Base-by-base conservation (phyloP, 2,329 filamentous ascomycete species). In the Penicillium digitatum region DNA sequence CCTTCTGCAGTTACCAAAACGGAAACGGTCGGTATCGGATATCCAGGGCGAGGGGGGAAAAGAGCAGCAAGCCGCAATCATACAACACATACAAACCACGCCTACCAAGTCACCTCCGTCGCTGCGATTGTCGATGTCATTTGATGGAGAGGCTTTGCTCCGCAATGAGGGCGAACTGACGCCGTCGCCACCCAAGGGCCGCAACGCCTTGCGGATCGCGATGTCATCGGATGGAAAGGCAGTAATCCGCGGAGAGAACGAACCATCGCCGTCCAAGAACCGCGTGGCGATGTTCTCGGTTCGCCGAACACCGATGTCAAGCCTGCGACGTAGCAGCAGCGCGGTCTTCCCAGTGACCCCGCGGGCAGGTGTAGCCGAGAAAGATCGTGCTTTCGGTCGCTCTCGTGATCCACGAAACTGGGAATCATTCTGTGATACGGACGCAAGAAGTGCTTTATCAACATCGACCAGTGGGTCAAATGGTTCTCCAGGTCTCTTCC, bases 191-290 rank as follows among this genome's bases (percentile, higher is more conserved):
- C 70, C 73, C 22, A 73, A 76, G 55, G 62, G 72, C 48, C 67
- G 72, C 29, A 71, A 73, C 46, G 81, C 83, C 27, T 81, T 95
- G 54, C 86, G 90, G 46, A 80, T 96, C 27, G 90, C 89, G 1
- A 85, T 94, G 67, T 94, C 90, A 18, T 81, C 92, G 31, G 90
- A 96, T 67, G 93, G 93, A 62, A 93, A 92, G 68, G 93, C 93
- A n/a, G 88, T 93, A 66, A 80, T 96, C 48, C 84, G 92, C 22
- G 84, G 82, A 16, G 79, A 87, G 52, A 81, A 87, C 58, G 84
- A 87, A 59, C 88, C 89, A 3, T 89, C 87, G 1, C 87, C 85
- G 48, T 83, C 80, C 56, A 78, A 81, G 64, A 74, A 76, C 64
- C 76, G 76, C 62, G 80, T 76, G 56, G 79, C 72, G 57, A 79